phyloP scores from a whole-genome alignment of 2,329 filamentous ascomycete species.

The Venturia pyrina region DNA sequence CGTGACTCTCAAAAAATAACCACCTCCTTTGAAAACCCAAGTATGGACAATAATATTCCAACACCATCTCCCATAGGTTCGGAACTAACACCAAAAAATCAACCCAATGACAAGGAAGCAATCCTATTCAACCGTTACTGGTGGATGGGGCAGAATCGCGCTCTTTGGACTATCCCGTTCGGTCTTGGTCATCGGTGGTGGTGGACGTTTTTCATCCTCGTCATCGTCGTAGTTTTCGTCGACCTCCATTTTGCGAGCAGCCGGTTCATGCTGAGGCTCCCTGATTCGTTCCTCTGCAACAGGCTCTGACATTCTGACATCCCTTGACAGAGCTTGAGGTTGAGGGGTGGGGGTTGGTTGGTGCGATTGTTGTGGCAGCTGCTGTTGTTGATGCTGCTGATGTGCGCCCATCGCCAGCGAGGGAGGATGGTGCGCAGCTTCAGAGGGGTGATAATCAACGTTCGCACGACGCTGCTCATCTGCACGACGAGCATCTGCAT shows the following conservation, averaged over 20 bases:
- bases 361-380: not conserved
- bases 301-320: conserved; percentile 22
- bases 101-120: not conserved
- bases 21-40: not conserved
- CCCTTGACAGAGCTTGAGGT: conserved; percentile 35
- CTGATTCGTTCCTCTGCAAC: conserved; percentile 48
- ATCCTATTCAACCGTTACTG: not conserved
- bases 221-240: conserved; percentile 96
- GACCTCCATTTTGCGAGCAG: conserved; percentile 89
- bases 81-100: not conserved
- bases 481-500: conserved; percentile 50
- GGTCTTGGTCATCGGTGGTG: not conserved
- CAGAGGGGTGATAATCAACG: conserved; percentile 81
- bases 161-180: conserved; percentile 7
- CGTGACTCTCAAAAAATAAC: not conserved
- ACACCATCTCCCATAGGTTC: no score
- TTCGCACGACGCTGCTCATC: conserved; percentile 59
- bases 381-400: conserved; percentile 35
- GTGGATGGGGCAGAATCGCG: conserved; percentile 3
- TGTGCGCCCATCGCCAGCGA: conserved; percentile 41
- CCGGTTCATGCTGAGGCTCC: conserved; percentile 55
- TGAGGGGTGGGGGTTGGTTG: conserved; percentile 38
- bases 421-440: conserved; percentile 78
- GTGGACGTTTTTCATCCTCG: conserved; percentile 58
- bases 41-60: not conserved